Conservation (phyloP, 2,329 filamentous ascomycete species). For the Alternaria viburni region DNA sequence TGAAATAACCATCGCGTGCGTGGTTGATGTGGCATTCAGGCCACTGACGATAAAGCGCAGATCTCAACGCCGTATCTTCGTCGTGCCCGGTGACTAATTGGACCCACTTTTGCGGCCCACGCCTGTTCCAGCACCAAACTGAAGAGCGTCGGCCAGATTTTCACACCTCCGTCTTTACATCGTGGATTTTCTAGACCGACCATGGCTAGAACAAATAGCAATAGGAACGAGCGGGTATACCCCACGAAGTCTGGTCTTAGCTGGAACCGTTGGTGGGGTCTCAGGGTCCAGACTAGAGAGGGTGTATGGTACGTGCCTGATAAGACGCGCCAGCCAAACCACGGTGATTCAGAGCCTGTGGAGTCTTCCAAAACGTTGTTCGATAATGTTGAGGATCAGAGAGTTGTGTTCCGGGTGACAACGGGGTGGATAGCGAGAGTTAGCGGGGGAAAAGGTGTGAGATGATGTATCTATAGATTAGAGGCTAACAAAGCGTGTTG, state of each 20-base stretch:
- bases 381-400: too few species aligned
- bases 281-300: background rate
- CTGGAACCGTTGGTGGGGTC: background rate
- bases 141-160: too few species aligned
- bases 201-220: too few species aligned
- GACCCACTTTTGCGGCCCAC: background rate
- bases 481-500: background rate
- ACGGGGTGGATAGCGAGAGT: background rate
- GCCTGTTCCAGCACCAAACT: background rate
- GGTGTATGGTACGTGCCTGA: background rate
- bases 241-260: background rate
- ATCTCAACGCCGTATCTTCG: background rate
- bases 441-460: background rate
- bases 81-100: background rate
- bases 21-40: background rate
- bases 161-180: too few species aligned
- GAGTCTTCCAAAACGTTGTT: too few species aligned
- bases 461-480: background rate
- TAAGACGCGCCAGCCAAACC: too few species aligned
- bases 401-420: background rate
- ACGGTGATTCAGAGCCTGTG: background rate
- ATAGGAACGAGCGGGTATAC: too few species aligned
- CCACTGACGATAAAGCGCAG: background rate
- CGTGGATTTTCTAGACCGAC: too few species aligned
- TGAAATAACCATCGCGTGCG: background rate